A percentile compares a stretch with the other conserved stretches of the same genome.
Evolutionary conservation across 2,329 filamentous ascomycete species (phyloP).

Genomic region (Ceratocystis lukuohia): DNA sequence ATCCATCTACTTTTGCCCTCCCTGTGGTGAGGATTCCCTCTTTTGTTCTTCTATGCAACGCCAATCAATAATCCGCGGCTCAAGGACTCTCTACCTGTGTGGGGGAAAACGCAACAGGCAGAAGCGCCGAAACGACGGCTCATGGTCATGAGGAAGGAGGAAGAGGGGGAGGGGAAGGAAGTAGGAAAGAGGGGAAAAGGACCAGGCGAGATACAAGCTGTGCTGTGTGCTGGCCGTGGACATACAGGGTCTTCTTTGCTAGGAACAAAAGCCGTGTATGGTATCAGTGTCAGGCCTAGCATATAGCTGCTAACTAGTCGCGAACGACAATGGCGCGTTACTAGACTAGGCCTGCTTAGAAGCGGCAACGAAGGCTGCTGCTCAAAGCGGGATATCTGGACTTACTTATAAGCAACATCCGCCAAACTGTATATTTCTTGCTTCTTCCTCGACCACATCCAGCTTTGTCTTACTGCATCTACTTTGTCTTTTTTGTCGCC

Average conservation of each 20-base stretch:
- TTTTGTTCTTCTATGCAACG: background rate
- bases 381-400: background rate
- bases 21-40: too few relatives aligned
- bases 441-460: background rate
- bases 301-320: background rate
- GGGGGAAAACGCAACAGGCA: background rate
- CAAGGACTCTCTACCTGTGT: background rate
- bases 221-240: background rate
- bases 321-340: background rate
- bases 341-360: background rate
- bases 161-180: background rate
- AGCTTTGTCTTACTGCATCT: background rate
- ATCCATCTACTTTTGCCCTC: too few relatives aligned
- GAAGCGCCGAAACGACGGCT: constrained; percentile 2
- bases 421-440: background rate
- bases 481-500: background rate
- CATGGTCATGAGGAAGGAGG: background rate
- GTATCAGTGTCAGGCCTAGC: background rate
- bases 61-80: constrained; percentile 1
- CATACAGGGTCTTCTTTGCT: background rate
- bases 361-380: background rate
- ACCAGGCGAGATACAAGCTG: background rate
- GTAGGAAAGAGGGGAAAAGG: background rate
- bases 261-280: background rate
- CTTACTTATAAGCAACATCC: constrained; percentile 3